phyloP scores from a whole-genome alignment of 768 basidiomycete genomes.

The Tephrocybe sp. region DNA sequence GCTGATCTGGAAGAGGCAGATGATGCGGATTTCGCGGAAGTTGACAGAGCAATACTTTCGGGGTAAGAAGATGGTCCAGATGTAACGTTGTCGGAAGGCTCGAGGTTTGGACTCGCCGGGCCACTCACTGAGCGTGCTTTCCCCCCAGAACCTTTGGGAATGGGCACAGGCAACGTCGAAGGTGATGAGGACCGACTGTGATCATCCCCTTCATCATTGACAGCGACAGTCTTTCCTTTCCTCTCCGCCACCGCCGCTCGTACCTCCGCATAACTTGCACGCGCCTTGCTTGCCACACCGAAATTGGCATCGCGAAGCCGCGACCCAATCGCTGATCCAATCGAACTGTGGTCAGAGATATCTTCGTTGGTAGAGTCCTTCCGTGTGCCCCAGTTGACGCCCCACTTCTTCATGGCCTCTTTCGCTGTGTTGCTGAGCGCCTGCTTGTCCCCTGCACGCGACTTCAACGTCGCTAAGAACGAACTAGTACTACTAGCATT shows the following conservation, averaged over 20 bases:
- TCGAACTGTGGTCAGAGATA: conserved; percentile 36
- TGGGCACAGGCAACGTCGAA: conserved; percentile 11
- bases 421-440: conserved; percentile 81
- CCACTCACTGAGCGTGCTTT: conserved; percentile 18
- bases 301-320: conserved; percentile 29
- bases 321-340: conserved; percentile 33
- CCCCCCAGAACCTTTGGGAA: conserved; percentile 15
- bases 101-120: conserved; percentile 12
- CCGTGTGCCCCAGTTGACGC: conserved; percentile 75
- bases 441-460: conserved; percentile 80
- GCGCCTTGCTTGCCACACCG: conserved; percentile 34
- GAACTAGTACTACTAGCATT: conserved; percentile 49
- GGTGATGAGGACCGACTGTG: conserved; percentile 20
- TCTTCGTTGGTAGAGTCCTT: conserved; percentile 49
- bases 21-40: conserved; percentile 16
- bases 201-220: conserved; percentile 26
- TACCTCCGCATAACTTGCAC: conserved; percentile 70
- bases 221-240: conserved; percentile 32
- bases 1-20: conserved; percentile 19
- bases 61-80: conserved; percentile 13
- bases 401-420: conserved; percentile 92
- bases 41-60: conserved; percentile 14
- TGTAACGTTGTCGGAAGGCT: background rate
- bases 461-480: conserved; percentile 78
- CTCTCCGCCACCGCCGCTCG: conserved; percentile 74